Percentiles rank a stretch among this genome's conserved stretches.
These are phyloP conservation scores for Phaeoacremonium minimum DNA, from an alignment of 2,329 filamentous ascomycete genomes.

Conservation along the genomic window DNA sequence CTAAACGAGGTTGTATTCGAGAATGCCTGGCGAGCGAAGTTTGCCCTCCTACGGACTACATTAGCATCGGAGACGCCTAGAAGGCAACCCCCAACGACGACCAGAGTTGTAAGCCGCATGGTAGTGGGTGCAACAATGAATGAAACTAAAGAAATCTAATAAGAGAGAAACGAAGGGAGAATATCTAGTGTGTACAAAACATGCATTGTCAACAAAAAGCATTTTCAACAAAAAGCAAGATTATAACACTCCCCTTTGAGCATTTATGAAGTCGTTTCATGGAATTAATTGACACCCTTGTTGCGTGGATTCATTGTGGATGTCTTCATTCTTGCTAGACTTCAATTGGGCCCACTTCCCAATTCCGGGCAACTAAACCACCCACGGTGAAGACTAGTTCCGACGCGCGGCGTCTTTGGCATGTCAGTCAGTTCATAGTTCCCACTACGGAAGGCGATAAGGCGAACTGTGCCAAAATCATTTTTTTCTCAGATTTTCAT, in stretches of 20 bases:
- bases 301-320: not conserved
- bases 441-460: too few species aligned
- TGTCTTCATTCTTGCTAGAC: too few species aligned
- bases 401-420: too few species aligned
- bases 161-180: not conserved
- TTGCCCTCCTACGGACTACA: not conserved
- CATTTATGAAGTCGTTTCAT: not conserved
- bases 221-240: not conserved
- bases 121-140: not conserved
- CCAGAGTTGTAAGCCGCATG: slow-evolving; percentile 1
- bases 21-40: not conserved
- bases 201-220: not conserved
- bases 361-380: too few species aligned
- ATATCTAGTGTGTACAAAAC: not conserved
- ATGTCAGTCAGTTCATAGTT: too few species aligned
- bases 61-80: not conserved
- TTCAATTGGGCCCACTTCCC: too few species aligned
- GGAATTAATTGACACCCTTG: not conserved
- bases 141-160: not conserved
- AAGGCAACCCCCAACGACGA: not conserved
- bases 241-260: not conserved
- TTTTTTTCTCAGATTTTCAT: too few species aligned
- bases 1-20: not conserved
- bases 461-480: too few species aligned
- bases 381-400: too few species aligned